Conservation (phyloP, 129 eudicot species). For the Flaveria bidentis region DNA sequence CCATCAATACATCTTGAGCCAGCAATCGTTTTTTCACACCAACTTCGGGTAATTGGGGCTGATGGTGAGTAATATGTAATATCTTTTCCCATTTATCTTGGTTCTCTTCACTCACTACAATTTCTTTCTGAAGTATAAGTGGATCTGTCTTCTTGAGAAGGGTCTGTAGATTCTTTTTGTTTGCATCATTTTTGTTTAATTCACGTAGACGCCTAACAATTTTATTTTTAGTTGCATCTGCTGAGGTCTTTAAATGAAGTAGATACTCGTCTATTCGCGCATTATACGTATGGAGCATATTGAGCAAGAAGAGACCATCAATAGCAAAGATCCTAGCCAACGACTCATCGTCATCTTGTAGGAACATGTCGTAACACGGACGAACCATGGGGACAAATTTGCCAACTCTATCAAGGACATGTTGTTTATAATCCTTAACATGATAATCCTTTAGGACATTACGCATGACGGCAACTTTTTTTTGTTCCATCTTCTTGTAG, state of each 20-base stretch:
- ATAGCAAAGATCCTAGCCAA: constrained; percentile 43
- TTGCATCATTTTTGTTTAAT: not conserved
- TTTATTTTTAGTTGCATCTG: too few relatives aligned
- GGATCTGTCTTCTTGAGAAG: not conserved
- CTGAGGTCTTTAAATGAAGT: not conserved
- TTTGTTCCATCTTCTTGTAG: constrained; percentile 42
- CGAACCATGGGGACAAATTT: constrained; percentile 21
- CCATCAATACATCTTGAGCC: constrained; percentile 40
- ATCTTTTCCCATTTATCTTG: not conserved
- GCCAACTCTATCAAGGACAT: not conserved
- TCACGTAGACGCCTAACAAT: not conserved
- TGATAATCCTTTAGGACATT: not conserved
- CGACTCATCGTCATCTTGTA: constrained; percentile 16
- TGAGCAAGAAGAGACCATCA: constrained; percentile 46
- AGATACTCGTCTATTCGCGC: not conserved
- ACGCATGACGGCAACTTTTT: constrained; percentile 31
- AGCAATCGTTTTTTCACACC: not conserved
- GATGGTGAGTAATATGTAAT: not conserved
- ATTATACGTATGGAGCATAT: constrained; percentile 3
- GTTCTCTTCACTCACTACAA: not conserved
- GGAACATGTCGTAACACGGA: constrained; percentile 40
- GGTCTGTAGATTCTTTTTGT: too few relatives aligned
- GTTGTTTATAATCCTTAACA: not conserved
- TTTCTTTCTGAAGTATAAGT: not conserved
- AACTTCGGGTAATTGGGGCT: not conserved